A percentile compares a stretch with the other conserved stretches of the same genome.
These are phyloP conservation scores for Acanthamoeba lenticulata DNA, from an alignment of 208 protist genomes.

Conservation along the genomic window DNA sequence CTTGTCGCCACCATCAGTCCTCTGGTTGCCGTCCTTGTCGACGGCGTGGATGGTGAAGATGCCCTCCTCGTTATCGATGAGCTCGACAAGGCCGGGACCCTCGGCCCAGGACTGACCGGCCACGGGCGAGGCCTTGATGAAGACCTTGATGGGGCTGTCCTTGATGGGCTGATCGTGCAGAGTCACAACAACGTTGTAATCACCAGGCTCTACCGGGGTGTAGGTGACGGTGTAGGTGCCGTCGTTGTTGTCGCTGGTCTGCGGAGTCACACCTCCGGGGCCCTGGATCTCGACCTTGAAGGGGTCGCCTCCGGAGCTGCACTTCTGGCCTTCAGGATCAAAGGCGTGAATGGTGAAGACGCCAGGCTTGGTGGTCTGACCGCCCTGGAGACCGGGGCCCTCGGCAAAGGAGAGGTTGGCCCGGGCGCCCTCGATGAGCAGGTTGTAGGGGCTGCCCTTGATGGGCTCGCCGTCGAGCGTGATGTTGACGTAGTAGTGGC, in stretches of 20 bases:
- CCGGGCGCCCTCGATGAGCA: slow-evolving; percentile 75
- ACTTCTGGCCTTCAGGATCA: slow-evolving; percentile 22
- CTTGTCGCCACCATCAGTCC: slow-evolving; percentile 75
- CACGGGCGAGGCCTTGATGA: slow-evolving; percentile 72
- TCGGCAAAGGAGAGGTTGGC: slow-evolving; percentile 42
- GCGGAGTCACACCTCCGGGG: slow-evolving; percentile 63
- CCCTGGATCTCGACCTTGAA: slow-evolving; percentile 76
- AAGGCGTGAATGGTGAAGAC: slow-evolving; percentile 77
- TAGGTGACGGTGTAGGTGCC: slow-evolving; percentile 82
- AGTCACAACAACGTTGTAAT: slow-evolving; percentile 72
- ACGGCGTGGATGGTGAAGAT: slow-evolving; percentile 78
- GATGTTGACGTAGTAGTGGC: slow-evolving; percentile 76
- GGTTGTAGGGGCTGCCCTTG: slow-evolving; percentile 72
- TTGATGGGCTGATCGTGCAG: slow-evolving; percentile 73
- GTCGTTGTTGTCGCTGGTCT: slow-evolving; percentile 78
- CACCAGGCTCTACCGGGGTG: slow-evolving; percentile 65
- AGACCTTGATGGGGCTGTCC: slow-evolving; percentile 70
- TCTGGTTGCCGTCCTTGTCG: slow-evolving; percentile 76
- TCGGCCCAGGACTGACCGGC: slow-evolving; percentile 53
- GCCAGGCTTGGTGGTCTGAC: slow-evolving; percentile 72
- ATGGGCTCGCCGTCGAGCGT: slow-evolving; percentile 71
- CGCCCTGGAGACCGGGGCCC: slow-evolving; percentile 77
- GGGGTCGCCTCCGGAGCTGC: slow-evolving; percentile 73
- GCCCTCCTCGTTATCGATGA: slow-evolving; percentile 70
- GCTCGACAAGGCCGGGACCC: slow-evolving; percentile 5